Evolutionary conservation across 495 filamentous ascomycete species (phyloP), one percentile per base, ranked within the genome.

Genomic region (Aspergillus sclerotioniger): DNA sequence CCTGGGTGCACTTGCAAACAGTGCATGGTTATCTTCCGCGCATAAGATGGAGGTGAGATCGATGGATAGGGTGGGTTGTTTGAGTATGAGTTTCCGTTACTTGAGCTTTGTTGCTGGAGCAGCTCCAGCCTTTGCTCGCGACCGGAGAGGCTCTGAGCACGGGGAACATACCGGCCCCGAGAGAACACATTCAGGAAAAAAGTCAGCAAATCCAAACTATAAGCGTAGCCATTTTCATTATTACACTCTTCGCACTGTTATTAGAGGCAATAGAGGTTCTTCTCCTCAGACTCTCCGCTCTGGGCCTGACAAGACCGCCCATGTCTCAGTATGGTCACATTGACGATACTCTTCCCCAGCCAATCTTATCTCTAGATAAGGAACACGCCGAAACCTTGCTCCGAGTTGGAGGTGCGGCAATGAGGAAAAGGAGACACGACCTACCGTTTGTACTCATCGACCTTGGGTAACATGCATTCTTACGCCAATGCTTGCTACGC

Each of bases 11-110:
- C 21, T 32, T 35, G 37, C 41, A 57, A 62, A 62, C 51, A 62
- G 60, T 35, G 51, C 64, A 67, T 67, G 54, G 62, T 64, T 62
- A 56, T 41, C 63, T 60, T 63, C 57, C 20, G 10, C 45, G 54
- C 46, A 21, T 44, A 35, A 39, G 15, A 49, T 55, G 53, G 21
- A n/a, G 49, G 25, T 13, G 12, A 48, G n/a, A 32, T 31, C 29
- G 48, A 29, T 46, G 48, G 21, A 45, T 12, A 16, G 6, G 54
- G 32, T n/a, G 8, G 48, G 41, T 60, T 33, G 17, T 62, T 25
- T 17, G 47, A 16, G 32, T 28, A 20, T 25, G 44, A 53, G 50
- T 16, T 32, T 53, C 9, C 8, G 41, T 28, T 10, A 16, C n/a
- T 32, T 20, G 54, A 62, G 60, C 60, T 58, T 62, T 57, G 56